These are phyloP conservation scores for Aspergillus biplanus DNA, from an alignment of 495 filamentous ascomycete species.

Conservation along the genomic window DNA sequence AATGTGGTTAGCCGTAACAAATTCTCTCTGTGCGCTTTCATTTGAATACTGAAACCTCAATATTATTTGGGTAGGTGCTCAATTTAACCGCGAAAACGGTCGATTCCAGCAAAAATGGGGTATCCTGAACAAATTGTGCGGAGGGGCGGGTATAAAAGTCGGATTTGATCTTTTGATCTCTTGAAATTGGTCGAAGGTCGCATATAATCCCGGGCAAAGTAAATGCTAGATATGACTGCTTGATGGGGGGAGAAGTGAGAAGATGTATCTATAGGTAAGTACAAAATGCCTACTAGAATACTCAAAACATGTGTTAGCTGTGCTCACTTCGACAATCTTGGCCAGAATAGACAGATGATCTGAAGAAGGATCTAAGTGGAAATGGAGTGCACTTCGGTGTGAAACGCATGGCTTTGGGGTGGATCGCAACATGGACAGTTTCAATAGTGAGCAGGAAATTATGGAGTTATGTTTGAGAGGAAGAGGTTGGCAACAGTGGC, in stretches of 20 bases:
- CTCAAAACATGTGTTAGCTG: slow-evolving; percentile 1
- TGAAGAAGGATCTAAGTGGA: background rate
- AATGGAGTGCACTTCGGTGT: background rate
- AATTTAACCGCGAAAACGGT: background rate
- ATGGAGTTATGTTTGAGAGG: background rate
- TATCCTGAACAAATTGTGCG: background rate
- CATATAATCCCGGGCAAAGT: background rate
- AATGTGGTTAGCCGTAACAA: background rate
- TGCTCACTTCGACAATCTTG: background rate
- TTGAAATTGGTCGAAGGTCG: background rate
- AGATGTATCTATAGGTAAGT: background rate
- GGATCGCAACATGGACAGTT: background rate
- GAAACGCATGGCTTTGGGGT: background rate
- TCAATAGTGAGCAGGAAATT: background rate
- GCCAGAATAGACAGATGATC: background rate
- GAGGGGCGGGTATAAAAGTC: background rate
- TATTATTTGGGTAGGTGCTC: background rate
- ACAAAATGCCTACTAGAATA: background rate
- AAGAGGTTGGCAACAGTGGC: slow-evolving; percentile 1
- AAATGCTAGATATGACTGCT: background rate
- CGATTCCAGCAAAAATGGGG: background rate
- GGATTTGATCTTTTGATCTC: background rate
- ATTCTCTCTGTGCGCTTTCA: background rate
- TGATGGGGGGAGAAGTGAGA: background rate
- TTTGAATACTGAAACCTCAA: background rate